Conservation (phyloP, 2,329 filamentous ascomycete genomes). For the Drechmeria coniospora region DNA sequence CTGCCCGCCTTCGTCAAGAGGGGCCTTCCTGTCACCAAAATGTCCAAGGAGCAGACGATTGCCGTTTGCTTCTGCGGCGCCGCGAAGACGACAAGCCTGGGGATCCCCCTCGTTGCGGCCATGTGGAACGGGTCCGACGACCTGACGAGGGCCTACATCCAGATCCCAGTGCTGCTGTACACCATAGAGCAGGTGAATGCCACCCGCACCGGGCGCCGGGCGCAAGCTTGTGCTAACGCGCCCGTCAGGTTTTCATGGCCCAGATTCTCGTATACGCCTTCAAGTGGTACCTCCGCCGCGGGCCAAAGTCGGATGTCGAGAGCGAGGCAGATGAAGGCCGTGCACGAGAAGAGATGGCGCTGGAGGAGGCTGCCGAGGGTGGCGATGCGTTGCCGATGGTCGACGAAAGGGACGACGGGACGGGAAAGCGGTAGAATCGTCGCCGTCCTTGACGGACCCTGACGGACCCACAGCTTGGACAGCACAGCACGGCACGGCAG, state of each 20-base stretch:
- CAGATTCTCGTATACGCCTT: conserved; percentile 31
- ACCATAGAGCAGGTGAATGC: conserved; percentile 35
- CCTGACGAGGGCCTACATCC: conserved; percentile 39
- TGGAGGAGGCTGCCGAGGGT: not conserved
- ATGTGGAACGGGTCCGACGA: conserved; percentile 47
- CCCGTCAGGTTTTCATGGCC: conserved; percentile 27
- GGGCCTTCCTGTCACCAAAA: conserved; percentile 30
- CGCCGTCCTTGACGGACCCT: no score
- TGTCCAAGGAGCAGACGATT: conserved; percentile 46
- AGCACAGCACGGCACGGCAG: no score
- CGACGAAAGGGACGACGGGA: no score
- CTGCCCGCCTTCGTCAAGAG: conserved; percentile 15
- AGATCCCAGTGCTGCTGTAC: conserved; percentile 49
- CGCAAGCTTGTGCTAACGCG: not conserved
- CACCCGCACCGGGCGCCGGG: not conserved
- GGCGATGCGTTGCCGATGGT: no score
- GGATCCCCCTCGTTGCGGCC: conserved; percentile 50
- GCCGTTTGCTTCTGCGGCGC: conserved; percentile 61
- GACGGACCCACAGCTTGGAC: no score
- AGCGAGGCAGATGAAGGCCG: not conserved
- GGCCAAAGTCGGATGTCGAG: conserved; percentile 10
- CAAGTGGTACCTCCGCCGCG: conserved; percentile 23
- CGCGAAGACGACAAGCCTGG: conserved; percentile 56
- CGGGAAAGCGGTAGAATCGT: no score
- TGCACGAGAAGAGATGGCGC: no score